These are phyloP conservation scores for Gigaspora rosea DNA, from an alignment of 192 early-diverging fungal genomes.

Conservation along the genomic window DNA sequence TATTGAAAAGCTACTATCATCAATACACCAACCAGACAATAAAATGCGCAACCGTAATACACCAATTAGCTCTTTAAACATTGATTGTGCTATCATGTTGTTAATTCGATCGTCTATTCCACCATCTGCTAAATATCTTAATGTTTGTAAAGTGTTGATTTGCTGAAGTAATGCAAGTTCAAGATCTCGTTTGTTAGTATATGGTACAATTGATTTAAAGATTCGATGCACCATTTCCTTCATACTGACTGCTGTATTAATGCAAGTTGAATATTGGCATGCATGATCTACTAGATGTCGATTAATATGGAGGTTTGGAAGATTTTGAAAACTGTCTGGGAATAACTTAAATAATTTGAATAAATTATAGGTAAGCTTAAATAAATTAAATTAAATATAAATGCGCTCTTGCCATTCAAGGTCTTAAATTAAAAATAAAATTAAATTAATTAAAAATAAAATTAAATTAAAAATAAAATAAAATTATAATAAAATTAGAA, in stretches of 20 bases:
- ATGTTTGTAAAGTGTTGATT: background rate
- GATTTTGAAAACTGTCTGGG: background rate
- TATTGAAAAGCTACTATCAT: no score
- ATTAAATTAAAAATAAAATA: background rate
- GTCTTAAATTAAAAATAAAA: no score
- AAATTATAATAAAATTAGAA: background rate
- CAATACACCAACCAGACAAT: no score
- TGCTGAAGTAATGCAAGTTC: background rate
- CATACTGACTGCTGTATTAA: background rate
- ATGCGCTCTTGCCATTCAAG: no score
- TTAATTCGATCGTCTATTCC: no score
- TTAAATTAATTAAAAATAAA: no score
- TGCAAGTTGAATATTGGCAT: background rate
- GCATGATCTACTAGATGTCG: background rate
- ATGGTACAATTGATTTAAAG: background rate
- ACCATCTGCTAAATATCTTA: no score
- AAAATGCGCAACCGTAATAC: no score
- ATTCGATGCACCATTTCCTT: background rate
- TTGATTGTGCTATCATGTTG: no score
- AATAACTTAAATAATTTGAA: background rate
- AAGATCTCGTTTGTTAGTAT: background rate
- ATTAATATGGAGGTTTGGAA: background rate
- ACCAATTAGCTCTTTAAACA: no score
- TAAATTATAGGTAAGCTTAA: no score
- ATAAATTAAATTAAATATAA: no score